Evolutionary conservation across 495 filamentous ascomycete genomes (phyloP).

Genomic region (Rhypophila decipiens): DNA sequence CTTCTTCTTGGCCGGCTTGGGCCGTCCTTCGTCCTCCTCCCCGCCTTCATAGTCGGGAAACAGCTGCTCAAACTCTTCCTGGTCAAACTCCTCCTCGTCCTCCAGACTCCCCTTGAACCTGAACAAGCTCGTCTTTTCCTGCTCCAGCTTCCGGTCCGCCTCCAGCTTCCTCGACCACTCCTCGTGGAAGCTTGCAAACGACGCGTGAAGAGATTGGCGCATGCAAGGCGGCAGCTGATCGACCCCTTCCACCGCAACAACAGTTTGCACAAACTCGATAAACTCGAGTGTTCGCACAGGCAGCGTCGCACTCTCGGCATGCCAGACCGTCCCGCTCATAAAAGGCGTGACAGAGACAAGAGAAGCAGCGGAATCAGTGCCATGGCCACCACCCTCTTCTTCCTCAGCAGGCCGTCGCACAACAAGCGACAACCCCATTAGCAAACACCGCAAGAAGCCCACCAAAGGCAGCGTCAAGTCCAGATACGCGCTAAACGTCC

Average conservation of each 20-base stretch:
- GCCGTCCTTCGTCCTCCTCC: slow-evolving; percentile 15
- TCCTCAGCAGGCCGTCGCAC: too few species aligned
- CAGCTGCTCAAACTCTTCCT: slow-evolving; percentile 67
- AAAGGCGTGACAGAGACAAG: slow-evolving; percentile 57
- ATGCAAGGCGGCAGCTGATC: slow-evolving; percentile 25
- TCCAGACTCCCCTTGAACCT: slow-evolving; percentile 69
- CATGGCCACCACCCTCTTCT: too few species aligned
- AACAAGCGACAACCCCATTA: slow-evolving; percentile 67
- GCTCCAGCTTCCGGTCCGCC: slow-evolving; percentile 64
- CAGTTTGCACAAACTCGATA: slow-evolving; percentile 31
- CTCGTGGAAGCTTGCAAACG: slow-evolving; percentile 65
- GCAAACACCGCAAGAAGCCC: slow-evolving; percentile 75
- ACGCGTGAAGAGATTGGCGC: slow-evolving; percentile 36
- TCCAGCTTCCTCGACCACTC: slow-evolving; percentile 71
- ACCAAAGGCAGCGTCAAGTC: slow-evolving; percentile 75
- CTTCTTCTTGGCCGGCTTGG: slow-evolving; percentile 10
- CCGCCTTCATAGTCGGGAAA: slow-evolving; percentile 63
- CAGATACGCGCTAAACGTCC: slow-evolving; percentile 70
- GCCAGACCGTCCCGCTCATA: slow-evolving; percentile 43
- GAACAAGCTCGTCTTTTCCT: slow-evolving; percentile 68
- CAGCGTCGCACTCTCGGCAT: slow-evolving; percentile 12
- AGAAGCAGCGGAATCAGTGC: slow-evolving; percentile 33
- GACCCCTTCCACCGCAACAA: slow-evolving; percentile 36
- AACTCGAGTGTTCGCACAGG: slow-evolving; percentile 43
- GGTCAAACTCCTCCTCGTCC: slow-evolving; percentile 68